Percentiles rank a stretch among this genome's conserved stretches.
Conservation (phyloP, 2,329 filamentous ascomycete genomes). For the Phyllosticta citriasiana region DNA sequence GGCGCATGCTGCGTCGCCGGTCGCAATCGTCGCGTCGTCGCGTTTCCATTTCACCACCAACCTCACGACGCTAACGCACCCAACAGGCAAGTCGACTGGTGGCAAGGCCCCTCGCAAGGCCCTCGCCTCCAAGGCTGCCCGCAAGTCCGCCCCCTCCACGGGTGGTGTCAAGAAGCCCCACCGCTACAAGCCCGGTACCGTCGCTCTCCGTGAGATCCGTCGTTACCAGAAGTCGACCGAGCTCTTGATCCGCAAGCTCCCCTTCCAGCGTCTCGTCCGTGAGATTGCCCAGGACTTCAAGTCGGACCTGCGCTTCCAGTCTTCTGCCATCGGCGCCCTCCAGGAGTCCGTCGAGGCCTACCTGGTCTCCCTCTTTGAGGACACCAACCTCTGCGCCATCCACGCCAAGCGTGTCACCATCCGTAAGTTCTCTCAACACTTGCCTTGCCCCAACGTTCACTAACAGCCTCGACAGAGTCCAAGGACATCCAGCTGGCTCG, state of each 20-base stretch:
- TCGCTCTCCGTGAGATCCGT: slow-evolving; percentile 84
- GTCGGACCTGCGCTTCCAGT: slow-evolving; percentile 84
- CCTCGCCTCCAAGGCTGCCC: slow-evolving; percentile 97
- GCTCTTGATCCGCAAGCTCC: slow-evolving; percentile 69
- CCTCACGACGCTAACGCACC: slow-evolving; percentile 22
- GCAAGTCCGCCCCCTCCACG: slow-evolving; percentile 95
- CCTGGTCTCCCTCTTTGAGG: slow-evolving; percentile 91
- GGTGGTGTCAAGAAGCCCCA: slow-evolving; percentile 55
- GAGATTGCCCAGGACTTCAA: slow-evolving; percentile 60
- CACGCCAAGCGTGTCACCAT: slow-evolving; percentile 96
- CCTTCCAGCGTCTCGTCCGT: slow-evolving; percentile 69
- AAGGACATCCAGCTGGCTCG: slow-evolving; percentile 91
- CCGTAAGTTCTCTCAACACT: slow-evolving; percentile 22
- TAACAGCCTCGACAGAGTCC: slow-evolving; percentile 51
- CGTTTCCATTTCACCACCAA: slow-evolving; percentile 10
- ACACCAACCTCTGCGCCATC: slow-evolving; percentile 91
- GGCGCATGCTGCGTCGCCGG: slow-evolving; percentile 15
- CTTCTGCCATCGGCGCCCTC: slow-evolving; percentile 82
- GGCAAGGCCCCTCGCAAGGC: slow-evolving; percentile 78
- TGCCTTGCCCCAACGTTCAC: slow-evolving; percentile 11
- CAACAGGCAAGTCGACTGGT: slow-evolving; percentile 61
- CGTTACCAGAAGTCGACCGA: slow-evolving; percentile 85
- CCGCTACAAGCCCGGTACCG: slow-evolving; percentile 58
- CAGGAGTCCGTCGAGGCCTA: slow-evolving; percentile 97
- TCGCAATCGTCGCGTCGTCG: slow-evolving; percentile 12